phyloP scores from a whole-genome alignment of 208 protist genomes.

The Phytomonas sp. region DNA sequence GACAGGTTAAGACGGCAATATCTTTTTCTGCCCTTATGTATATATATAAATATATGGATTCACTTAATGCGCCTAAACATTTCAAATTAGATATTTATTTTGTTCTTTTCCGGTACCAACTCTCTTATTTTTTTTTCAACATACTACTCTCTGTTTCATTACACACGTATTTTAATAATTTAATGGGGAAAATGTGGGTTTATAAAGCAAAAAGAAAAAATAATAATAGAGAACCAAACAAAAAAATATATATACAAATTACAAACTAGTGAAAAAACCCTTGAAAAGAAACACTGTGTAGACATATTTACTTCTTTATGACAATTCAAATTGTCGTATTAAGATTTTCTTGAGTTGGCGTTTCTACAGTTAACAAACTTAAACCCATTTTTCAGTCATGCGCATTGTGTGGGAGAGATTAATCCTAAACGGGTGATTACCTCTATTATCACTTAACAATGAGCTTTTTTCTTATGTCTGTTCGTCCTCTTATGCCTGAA shows the following conservation, averaged over 20 bases:
- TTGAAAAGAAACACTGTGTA: constrained; percentile 2
- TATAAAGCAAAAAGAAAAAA: neutral
- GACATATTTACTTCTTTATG: constrained; percentile 7
- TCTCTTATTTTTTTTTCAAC: constrained; percentile 6
- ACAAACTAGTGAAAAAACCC: neutral
- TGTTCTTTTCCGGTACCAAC: neutral
- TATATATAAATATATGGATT: neutral
- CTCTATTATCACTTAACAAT: neutral
- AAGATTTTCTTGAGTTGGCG: neutral
- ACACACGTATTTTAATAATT: neutral
- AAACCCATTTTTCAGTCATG: neutral
- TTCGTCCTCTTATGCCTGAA: neutral
- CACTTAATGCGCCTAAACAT: neutral
- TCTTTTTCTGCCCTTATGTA: neutral
- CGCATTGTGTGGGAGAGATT: neutral
- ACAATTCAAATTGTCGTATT: neutral
- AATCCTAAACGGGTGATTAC: neutral
- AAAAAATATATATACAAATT: constrained; percentile 3
- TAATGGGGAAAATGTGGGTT: neutral
- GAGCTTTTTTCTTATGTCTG: neutral
- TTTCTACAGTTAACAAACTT: neutral
- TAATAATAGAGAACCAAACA: neutral
- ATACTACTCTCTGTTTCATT: neutral
- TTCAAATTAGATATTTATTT: constrained; percentile 1
- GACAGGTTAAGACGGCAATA: neutral